Evolutionary conservation across 495 filamentous ascomycete species (phyloP).

Genomic region (Hyaloscypha finlandica): DNA sequence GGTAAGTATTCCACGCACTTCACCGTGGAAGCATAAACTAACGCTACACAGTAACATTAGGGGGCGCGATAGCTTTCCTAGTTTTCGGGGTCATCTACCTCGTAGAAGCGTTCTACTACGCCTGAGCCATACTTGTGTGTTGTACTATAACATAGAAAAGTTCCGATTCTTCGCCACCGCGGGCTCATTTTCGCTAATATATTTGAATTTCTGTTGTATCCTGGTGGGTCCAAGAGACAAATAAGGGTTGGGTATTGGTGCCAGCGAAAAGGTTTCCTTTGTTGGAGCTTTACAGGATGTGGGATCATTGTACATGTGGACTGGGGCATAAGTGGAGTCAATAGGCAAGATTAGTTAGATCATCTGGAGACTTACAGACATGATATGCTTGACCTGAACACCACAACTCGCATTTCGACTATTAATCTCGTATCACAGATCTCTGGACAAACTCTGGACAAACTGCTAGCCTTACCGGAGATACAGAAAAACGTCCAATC

Average conservation of each 20-base stretch:
- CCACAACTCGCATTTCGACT: background rate
- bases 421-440: background rate
- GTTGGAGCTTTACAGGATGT: background rate
- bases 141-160: conserved; percentile 25
- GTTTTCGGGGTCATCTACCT: conserved; percentile 90
- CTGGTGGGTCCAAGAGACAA: background rate
- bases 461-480: background rate
- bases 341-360: conserved; percentile 5
- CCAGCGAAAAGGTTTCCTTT: background rate
- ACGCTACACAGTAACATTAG: conserved; percentile 74
- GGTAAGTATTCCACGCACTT: conserved; percentile 62
- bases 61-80: conserved; percentile 90
- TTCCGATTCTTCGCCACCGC: conserved; percentile 6
- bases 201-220: conserved; percentile 3
- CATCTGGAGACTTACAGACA: background rate
- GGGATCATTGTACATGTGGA: conserved; percentile 2
- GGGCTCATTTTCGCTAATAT: conserved; percentile 13
- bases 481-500: background rate
- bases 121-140: conserved; percentile 7
- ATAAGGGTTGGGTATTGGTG: conserved; percentile 8
- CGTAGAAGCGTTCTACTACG: conserved; percentile 70
- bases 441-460: background rate
- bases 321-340: conserved; percentile 15
- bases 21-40: background rate
- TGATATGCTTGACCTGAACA: conserved; percentile 1